A percentile compares a stretch with the other conserved stretches of the same genome.
These are phyloP conservation scores for Nicotiana undulata DNA, from an alignment of 257 asterid genomes.

Conservation along the genomic window DNA sequence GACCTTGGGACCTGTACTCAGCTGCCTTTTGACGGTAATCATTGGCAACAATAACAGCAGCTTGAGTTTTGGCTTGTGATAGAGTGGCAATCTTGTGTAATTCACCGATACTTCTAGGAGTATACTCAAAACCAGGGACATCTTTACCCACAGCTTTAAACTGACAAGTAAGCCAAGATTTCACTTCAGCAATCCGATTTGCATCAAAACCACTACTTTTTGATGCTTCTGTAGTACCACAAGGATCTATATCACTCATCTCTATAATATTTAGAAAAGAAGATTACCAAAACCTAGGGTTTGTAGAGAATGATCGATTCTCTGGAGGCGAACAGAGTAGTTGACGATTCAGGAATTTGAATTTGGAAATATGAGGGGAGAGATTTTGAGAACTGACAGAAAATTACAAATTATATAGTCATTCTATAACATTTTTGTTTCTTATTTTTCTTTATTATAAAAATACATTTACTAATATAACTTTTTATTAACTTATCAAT, in stretches of 20 bases:
- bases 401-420: no score
- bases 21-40: constrained; percentile 88
- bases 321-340: no score
- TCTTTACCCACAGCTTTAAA: constrained; percentile 87
- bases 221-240: constrained; percentile 31
- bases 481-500: no score
- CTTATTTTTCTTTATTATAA: no score
- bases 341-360: background rate
- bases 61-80: constrained; percentile 94
- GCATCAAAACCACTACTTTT: constrained; percentile 68
- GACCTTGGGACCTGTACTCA: constrained; percentile 91
- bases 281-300: background rate
- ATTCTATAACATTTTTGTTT: no score
- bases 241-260: constrained; percentile 62
- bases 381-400: no score
- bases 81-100: constrained; percentile 63
- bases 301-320: background rate
- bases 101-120: constrained; percentile 73
- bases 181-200: constrained; percentile 72
- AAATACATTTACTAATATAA: no score
- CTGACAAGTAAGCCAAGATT: constrained; percentile 77
- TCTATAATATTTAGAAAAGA: background rate
- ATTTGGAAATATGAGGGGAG: background rate
- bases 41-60: constrained; percentile 79
- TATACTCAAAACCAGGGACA: constrained; percentile 87